Evolutionary conservation across 257 asterid genomes (phyloP), one percentile per base, ranked within the genome.

Genomic region (Datura wrightii): DNA sequence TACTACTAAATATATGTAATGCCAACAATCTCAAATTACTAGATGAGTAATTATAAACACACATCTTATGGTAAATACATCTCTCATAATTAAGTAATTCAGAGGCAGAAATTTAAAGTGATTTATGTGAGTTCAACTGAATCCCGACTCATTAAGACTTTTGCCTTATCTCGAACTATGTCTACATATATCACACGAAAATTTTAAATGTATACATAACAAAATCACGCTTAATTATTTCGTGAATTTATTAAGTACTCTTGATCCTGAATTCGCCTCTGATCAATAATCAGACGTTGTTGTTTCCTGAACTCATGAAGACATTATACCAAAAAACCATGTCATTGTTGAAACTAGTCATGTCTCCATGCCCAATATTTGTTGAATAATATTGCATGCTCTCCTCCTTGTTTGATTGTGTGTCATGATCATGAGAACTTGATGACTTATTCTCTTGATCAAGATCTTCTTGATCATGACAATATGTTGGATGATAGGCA

Each of bases 321-420:
- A 89, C 15, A 41, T 86, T 80, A 44, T 89, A 87, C 91, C 91
- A 89, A 83, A 89, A 89, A 80, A 71, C 79, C 87, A 83, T 65
- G 65, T 89, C 89, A 24, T 56, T 86, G 78, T 58, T 85, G 54
- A 56, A 72, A 10, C 79, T 79, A 18, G 80, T 42, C 79, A 67
- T 48, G 34, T 80, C 82, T 34, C 46, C 84, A 54, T 52, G 16
- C 56, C 60, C 84, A 78, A 34, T 5, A 65, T 55, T 55, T 80
- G 71, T 60, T 58, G 53, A 24, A 24, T 24, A 59, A 14, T 58
- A 16, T 60, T 44, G 84, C 55, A 42, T 42, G 74, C 3, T 82
- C 46, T 82, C 84, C 7, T 82, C 59, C 36, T 44, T 82, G 48
- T 36, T 62, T 42, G 56, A 56, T 60, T 42, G 62, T 24, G 82